These are phyloP conservation scores for Phytophthora cactorum DNA, from an alignment of 352 stramenopile genomes.

Conservation along the genomic window DNA sequence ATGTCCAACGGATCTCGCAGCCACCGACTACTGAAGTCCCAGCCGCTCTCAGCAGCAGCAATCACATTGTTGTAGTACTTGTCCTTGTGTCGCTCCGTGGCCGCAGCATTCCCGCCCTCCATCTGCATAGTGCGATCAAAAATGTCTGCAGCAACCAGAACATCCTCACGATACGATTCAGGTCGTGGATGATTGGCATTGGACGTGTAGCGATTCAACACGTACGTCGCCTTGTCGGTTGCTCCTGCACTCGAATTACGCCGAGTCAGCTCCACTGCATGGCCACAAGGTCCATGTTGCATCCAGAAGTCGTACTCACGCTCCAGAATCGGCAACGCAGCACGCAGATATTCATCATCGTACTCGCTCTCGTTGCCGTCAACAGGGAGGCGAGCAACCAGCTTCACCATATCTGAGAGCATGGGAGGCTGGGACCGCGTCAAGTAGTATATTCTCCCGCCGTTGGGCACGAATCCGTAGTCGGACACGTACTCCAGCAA, in stretches of 20 bases:
- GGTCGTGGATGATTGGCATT: slow-evolving; percentile 77
- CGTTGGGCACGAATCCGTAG: slow-evolving; percentile 92
- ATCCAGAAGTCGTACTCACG: slow-evolving; percentile 90
- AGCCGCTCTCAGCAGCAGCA: slow-evolving; percentile 87
- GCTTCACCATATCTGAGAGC: slow-evolving; percentile 86
- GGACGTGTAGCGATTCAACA: slow-evolving; percentile 86
- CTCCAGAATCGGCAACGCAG: slow-evolving; percentile 69
- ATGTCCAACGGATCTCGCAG: slow-evolving; percentile 65
- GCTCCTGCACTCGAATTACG: slow-evolving; percentile 22
- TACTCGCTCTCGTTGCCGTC: slow-evolving; percentile 54
- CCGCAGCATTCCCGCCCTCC: slow-evolving; percentile 40
- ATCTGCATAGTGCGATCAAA: slow-evolving; percentile 47
- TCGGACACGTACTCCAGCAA: slow-evolving; percentile 86
- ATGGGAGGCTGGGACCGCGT: slow-evolving; percentile 91
- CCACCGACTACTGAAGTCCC: slow-evolving; percentile 92
- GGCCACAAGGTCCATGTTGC: slow-evolving; percentile 63
- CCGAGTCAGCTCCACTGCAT: slow-evolving; percentile 58
- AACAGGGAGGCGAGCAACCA: slow-evolving; percentile 48
- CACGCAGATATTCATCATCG: slow-evolving; percentile 58
- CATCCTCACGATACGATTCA: slow-evolving; percentile 89
- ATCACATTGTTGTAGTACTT: slow-evolving; percentile 88
- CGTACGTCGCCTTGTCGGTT: slow-evolving; percentile 26
- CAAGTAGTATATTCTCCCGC: slow-evolving; percentile 91
- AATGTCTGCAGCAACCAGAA: slow-evolving; percentile 68
- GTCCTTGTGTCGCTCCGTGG: slow-evolving; percentile 59